phyloP scores from a whole-genome alignment of 2,329 filamentous ascomycete genomes.

The Xylariaceae sp. region DNA sequence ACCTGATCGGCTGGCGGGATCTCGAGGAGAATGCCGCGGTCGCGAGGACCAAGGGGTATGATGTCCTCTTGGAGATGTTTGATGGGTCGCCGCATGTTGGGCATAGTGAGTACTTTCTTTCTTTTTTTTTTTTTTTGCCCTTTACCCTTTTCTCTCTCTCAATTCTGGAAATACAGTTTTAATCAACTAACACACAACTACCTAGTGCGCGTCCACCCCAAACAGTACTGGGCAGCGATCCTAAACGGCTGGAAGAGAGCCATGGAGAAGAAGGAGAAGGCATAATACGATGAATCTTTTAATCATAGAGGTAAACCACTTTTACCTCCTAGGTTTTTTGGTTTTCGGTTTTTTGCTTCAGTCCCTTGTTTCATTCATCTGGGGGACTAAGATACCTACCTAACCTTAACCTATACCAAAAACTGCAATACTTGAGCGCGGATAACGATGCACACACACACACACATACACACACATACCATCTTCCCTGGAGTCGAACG shows the following conservation, averaged over 20 bases:
- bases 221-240: conserved; percentile 52
- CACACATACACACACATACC: no score
- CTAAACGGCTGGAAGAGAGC: conserved; percentile 24
- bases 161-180: neutral
- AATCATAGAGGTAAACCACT: no score
- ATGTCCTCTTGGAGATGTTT: conserved; percentile 46
- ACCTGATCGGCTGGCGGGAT: conserved; percentile 50
- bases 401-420: no score
- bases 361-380: neutral
- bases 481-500: no score
- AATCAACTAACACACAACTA: no score
- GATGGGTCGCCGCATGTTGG: conserved; percentile 55
- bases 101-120: conserved; percentile 33
- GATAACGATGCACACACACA: no score
- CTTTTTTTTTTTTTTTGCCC: neutral
- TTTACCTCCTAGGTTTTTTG: no score
- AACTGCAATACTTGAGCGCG: no score
- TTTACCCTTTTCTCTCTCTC: neutral
- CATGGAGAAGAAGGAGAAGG: conserved; percentile 13
- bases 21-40: conserved; percentile 49
- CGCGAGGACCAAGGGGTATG: conserved; percentile 44
- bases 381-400: neutral
- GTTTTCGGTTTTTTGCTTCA: no score
- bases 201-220: conserved; percentile 44
- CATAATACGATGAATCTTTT: no score